Conservation (phyloP, 2,329 filamentous ascomycete species). For the Fusarium sp. region DNA sequence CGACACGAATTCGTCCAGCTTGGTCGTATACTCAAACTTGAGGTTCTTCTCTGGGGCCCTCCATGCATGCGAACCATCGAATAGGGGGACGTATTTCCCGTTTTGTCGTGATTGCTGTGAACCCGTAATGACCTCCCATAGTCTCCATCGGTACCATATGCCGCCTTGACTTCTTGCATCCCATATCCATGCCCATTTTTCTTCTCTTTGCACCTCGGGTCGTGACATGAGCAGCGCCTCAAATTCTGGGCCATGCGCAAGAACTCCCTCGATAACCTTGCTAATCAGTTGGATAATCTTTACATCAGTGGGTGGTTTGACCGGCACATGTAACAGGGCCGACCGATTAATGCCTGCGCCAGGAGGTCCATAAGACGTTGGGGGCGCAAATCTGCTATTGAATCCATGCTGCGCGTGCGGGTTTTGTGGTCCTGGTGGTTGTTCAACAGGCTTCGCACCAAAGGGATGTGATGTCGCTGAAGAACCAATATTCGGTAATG, state of each 20-base stretch:
- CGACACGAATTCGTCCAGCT: slow-evolving; percentile 80
- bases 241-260: slow-evolving; percentile 85
- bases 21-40: slow-evolving; percentile 83
- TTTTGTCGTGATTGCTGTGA: slow-evolving; percentile 57
- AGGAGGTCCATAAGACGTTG: slow-evolving; percentile 69
- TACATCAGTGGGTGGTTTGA: slow-evolving; percentile 80
- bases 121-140: slow-evolving; percentile 87
- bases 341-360: slow-evolving; percentile 54
- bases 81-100: slow-evolving; percentile 70
- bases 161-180: slow-evolving; percentile 81
- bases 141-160: slow-evolving; percentile 90
- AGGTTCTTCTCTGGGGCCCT: slow-evolving; percentile 75
- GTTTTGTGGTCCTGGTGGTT: slow-evolving; percentile 48
- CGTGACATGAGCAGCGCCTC: slow-evolving; percentile 92
- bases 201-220: slow-evolving; percentile 82
- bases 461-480: slow-evolving; percentile 72
- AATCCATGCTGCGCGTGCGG: slow-evolving; percentile 55
- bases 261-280: slow-evolving; percentile 81
- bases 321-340: slow-evolving; percentile 71
- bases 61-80: slow-evolving; percentile 83
- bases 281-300: slow-evolving; percentile 85
- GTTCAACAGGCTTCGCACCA: slow-evolving; percentile 74
- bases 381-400: slow-evolving; percentile 77
- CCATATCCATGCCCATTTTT: slow-evolving; percentile 96
- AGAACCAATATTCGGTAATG: slow-evolving; percentile 43